phyloP scores from a whole-genome alignment of 2,329 filamentous ascomycete genomes.

The Diaporthe sp. region DNA sequence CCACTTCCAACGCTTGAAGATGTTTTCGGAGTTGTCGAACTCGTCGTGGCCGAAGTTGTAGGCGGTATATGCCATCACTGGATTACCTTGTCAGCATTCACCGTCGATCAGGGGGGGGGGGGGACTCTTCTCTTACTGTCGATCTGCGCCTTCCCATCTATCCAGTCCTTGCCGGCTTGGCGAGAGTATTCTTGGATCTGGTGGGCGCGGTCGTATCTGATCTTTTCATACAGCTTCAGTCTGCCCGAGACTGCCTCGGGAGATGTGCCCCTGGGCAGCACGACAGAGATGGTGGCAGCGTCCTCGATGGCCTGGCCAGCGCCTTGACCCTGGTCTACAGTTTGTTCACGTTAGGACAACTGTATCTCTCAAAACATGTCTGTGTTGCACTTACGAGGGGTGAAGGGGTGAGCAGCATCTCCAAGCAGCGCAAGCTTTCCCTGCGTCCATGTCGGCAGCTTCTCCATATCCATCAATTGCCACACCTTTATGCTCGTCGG shows the following conservation, averaged over 20 bases:
- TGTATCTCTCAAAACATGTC: neutral
- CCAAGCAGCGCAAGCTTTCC: slow-evolving; percentile 71
- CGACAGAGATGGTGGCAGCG: slow-evolving; percentile 68
- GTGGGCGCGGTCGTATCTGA: slow-evolving; percentile 70
- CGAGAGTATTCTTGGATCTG: slow-evolving; percentile 71
- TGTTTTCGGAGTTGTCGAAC: slow-evolving; percentile 65
- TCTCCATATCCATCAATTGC: slow-evolving; percentile 74
- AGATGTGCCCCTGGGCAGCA: slow-evolving; percentile 64
- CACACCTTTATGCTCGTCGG: slow-evolving; percentile 66
- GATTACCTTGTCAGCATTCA: slow-evolving; percentile 40
- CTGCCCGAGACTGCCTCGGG: slow-evolving; percentile 65
- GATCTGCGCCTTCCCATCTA: slow-evolving; percentile 51
- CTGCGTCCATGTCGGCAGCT: slow-evolving; percentile 68
- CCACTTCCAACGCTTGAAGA: slow-evolving; percentile 65
- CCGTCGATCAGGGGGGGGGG: rapidly evolving
- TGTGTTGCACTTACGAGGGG: slow-evolving; percentile 62
- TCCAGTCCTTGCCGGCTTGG: slow-evolving; percentile 62
- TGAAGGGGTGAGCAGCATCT: slow-evolving; percentile 78
- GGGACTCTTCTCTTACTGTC: slow-evolving; percentile 55
- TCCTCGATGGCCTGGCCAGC: slow-evolving; percentile 78
- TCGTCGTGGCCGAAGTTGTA: slow-evolving; percentile 74
- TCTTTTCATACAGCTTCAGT: slow-evolving; percentile 70
- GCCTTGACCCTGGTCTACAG: slow-evolving; percentile 68
- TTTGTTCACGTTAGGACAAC: neutral
- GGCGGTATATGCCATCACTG: slow-evolving; percentile 57